These are phyloP conservation scores for Daedaleopsis sinensis DNA, from an alignment of 768 basidiomycete species.

Conservation along the genomic window DNA sequence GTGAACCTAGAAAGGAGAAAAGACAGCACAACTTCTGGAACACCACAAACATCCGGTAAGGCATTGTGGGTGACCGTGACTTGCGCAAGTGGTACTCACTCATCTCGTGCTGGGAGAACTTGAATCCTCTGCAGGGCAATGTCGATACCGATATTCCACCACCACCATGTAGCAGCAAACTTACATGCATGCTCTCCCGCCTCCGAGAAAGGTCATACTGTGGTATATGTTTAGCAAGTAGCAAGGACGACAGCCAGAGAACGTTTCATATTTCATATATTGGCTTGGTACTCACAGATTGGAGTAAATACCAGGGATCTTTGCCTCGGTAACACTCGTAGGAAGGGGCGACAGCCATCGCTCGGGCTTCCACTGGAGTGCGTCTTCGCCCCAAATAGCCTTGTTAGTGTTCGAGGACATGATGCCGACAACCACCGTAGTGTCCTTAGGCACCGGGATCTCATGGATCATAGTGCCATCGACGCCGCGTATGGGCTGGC, in stretches of 20 bases:
- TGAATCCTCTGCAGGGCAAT: slow-evolving; percentile 18
- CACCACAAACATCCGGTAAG: no score
- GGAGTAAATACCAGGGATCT: slow-evolving; percentile 23
- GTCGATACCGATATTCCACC: no score
- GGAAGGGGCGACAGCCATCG: slow-evolving; percentile 26
- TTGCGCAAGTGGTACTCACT: slow-evolving; percentile 6
- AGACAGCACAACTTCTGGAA: no score
- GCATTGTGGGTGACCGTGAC: no score
- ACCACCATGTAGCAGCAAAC: no score
- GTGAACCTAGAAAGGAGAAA: neutral
- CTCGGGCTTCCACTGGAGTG: slow-evolving; percentile 29
- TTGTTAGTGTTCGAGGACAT: slow-evolving; percentile 28
- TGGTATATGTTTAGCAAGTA: no score
- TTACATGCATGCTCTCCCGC: slow-evolving; percentile 33
- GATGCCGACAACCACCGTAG: slow-evolving; percentile 22
- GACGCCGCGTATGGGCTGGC: slow-evolving; percentile 13
- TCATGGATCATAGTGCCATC: slow-evolving; percentile 22
- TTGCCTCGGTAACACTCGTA: slow-evolving; percentile 8
- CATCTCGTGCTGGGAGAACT: slow-evolving; percentile 25
- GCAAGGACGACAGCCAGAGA: no score
- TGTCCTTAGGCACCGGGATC: slow-evolving; percentile 23
- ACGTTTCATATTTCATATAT: no score
- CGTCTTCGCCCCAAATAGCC: slow-evolving; percentile 29
- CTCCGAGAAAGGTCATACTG: slow-evolving; percentile 34
- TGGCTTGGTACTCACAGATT: slow-evolving; percentile 12